Evolutionary conservation across 106 monocot species (phyloP), one percentile per base, ranked within the genome.

Genomic region (Dendrobium catenatum): DNA sequence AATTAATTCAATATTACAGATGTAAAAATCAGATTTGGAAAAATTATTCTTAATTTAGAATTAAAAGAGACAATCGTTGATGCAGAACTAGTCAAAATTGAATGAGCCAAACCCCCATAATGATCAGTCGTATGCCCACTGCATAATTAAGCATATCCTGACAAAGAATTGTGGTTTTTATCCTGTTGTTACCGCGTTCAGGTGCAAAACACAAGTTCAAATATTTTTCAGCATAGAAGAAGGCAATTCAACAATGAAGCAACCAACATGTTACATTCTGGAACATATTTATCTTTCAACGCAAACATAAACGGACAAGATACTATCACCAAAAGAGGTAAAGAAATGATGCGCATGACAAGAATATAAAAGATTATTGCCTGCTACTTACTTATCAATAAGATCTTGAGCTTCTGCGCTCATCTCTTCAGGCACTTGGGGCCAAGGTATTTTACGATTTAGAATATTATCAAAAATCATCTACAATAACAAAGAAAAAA

Each of bases 361-460:
- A 48, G 3, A 49, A 13, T 27, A 76, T 7, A 20, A 74, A 74
- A 76, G 49, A 76, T 76, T 48, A 7, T 20, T 75, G 42, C 2
- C 49, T 24, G 76, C 22, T 70, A 76, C 76, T 84, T 92, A 97
- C 96, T 84, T 92, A 84, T 99, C 95, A 74, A 99, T 99, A 41
- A 99, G 78, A 89, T 99, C 90, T 31, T 82, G 79, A 19, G 95
- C 95, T 83, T 93, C 99, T 77, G 79, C 87, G 68, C 99, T 95
- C 91, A 99, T 99, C 80, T 99, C 99, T 80, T 91, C 91, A 82
- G 95, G 93, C 77, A 93, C 89, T 66, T 40, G 80, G 17, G 95
- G 99, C 99, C 99, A 99, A 75, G 93, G 99, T 80, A 99, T 91
- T 85, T 99, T 99, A 51, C 95, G 81, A 84, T 99, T 99, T 75